Percentiles rank a stretch among this genome's conserved stretches.
phyloP scores from a whole-genome alignment of 129 eudicot genomes.

The Flaveria sonorensis region DNA sequence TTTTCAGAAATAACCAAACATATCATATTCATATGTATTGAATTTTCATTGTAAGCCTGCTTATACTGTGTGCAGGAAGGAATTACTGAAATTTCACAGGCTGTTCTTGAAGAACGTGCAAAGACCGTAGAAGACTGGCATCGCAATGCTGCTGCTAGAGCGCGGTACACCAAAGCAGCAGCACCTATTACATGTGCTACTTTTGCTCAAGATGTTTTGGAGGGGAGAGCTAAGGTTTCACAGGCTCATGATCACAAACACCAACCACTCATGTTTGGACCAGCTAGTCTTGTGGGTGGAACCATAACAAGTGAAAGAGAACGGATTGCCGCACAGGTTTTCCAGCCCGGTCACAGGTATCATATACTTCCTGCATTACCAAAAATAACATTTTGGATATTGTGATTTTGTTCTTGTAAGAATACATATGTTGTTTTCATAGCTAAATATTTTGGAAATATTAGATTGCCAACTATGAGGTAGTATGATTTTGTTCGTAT shows the following conservation, averaged over 20 bases:
- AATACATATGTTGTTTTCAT: background rate
- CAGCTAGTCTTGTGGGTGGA: slow-evolving; percentile 83
- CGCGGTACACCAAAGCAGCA: slow-evolving; percentile 78
- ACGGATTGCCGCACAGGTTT: slow-evolving; percentile 87
- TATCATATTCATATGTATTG: background rate
- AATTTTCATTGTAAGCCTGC: slow-evolving; percentile 8
- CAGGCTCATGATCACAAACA: slow-evolving; percentile 87
- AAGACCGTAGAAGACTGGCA: slow-evolving; percentile 94
- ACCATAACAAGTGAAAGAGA: slow-evolving; percentile 78
- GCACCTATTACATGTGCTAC: slow-evolving; percentile 92
- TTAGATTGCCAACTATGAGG: no score
- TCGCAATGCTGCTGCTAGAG: slow-evolving; percentile 81
- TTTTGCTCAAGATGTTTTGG: slow-evolving; percentile 95
- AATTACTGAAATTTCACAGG: slow-evolving; percentile 52
- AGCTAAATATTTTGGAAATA: no score
- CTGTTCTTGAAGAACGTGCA: slow-evolving; percentile 73
- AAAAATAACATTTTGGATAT: background rate
- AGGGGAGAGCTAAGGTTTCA: slow-evolving; percentile 83
- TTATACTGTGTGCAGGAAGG: slow-evolving; percentile 67
- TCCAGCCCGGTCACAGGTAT: slow-evolving; percentile 95
- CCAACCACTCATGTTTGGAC: slow-evolving; percentile 91
- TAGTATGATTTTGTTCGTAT: no score
- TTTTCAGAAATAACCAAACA: background rate
- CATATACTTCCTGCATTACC: background rate
- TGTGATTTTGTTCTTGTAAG: background rate